Evolutionary conservation across 768 basidiomycete species (phyloP), one percentile per base, ranked within the genome.

Genomic region (Cystofilobasidium capitatum): DNA sequence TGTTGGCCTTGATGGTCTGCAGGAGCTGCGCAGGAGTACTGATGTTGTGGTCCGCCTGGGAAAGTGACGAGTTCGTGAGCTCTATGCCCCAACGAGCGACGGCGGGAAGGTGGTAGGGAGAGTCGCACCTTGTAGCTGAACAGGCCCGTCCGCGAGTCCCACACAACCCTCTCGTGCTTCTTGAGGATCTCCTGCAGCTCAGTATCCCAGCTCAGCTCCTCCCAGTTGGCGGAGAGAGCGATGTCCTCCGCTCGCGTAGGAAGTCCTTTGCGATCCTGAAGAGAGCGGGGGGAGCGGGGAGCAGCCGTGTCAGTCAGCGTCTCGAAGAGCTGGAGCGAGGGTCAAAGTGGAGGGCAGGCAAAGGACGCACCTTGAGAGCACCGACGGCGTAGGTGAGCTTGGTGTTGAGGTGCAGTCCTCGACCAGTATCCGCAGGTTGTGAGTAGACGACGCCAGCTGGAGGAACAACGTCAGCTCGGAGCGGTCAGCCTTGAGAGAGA

Each of bases 181-280:
- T 81, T 85, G 79, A 96, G 91, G 72, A 87, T 87, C 75, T 91
- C 87, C 5, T 89, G 81, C 14, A 93, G 81, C 4, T 84, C 78
- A 12, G 71, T 65, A 74, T 93, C 88, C 10, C 84, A 83, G 70
- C 88, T 84, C 3, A 94, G 78, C 12, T 89, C 88, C 1, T 74
- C 71, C 54, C 88, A 86, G 72, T 83, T 84, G 0, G 88, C 88
- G 24, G 87, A 81, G 49, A 92, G 85, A 2, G 91, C 88, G 55
- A 94, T 81, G 74, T 94, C 91, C 76, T 92, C 86, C 57, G 93
- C 78, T 4, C 91, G 86, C 82, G 89, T 89, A 14, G 91, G 91
- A 69, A 84, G 86, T 35, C 74, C 66, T 35, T 68, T 68, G 37
- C 47, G 51, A n/a, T 58, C 66, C 66, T 67, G 59, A 4, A 31